Evolutionary conservation across 2,329 filamentous ascomycete species (phyloP), one percentile per base, ranked within the genome.

Genomic region (Stagonosporopsis tanaceti): DNA sequence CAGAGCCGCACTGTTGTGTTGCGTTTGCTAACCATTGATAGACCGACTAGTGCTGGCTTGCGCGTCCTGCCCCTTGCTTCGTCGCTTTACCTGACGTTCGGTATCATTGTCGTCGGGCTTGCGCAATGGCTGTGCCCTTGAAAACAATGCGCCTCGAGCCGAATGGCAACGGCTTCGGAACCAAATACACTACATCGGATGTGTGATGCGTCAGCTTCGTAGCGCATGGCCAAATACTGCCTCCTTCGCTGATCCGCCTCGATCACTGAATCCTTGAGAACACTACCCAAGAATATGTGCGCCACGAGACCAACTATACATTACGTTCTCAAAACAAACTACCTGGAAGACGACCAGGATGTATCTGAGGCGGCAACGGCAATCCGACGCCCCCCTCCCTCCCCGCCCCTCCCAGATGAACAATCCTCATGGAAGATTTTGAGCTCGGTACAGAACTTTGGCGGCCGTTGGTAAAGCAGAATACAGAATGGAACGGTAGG

Each of bases 91-190:
- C 34, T 59, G 1, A 54, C 47, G 3, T 9, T 47, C 37, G 56
- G 41, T 1, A 11, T 51, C 17, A 17, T 54, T 2, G 5, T 54
- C 4, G 5, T 59, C 15, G 56, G 34, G 2, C 9, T 59, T 6
- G 11, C 25, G 24, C 51, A 54, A 27, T 54, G 56, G 56, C 20
- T 54, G 2, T 54, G 27, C 6, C 40, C 51, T 6, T 59, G 56
- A 54, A n/a, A 15, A 4, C 2, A 22, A 8, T 11, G 1, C 14
- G 2, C 9, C 14, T 11, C 22, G 15, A 22, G 12, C 25, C 17
- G 20, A 2, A 32, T 14, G 11, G 30, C 6, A 6, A 41, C 11
- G 27, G 8, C 39, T 28, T 35, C 9, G 22, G 11, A 9, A 8
- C 14, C n/a, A 14, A 34, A 12, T 15, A 34, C 11, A 45, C 28